These are phyloP conservation scores for Graphiopsis chlorocephala DNA, from an alignment of 2,329 filamentous ascomycete genomes.

Conservation along the genomic window DNA sequence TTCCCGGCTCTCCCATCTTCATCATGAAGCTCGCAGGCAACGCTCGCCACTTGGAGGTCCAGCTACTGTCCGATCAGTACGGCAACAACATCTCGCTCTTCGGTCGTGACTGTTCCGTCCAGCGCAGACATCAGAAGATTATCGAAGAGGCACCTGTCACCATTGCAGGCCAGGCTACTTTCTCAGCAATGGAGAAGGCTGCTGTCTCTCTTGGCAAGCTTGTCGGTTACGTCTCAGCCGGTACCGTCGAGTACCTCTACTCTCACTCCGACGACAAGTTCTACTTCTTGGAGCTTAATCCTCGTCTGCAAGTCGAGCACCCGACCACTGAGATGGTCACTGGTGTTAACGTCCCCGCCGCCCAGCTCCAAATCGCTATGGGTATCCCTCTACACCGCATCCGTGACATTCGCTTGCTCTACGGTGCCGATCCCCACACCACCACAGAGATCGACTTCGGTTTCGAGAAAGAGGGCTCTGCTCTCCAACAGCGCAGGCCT, in stretches of 20 bases:
- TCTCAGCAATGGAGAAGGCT: conserved; percentile 94
- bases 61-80: conserved; percentile 96
- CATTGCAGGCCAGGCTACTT: conserved; percentile 83
- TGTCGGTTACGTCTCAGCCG: conserved; percentile 96
- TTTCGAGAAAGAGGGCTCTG: conserved; percentile 82
- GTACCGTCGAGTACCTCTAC: conserved; percentile 98
- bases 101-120: conserved; percentile 96
- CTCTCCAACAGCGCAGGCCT: conserved; percentile 81
- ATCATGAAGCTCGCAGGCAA: conserved; percentile 99
- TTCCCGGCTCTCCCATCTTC: conserved; percentile 98
- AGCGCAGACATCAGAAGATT: conserved; percentile 98
- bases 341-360: conserved; percentile 93
- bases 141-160: conserved; percentile 98
- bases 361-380: conserved; percentile 98
- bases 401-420: conserved; percentile 91
- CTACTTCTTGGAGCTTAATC: conserved; percentile 98
- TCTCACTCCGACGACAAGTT: conserved; percentile 98
- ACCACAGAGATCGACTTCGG: conserved; percentile 91
- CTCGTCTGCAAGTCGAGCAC: conserved; percentile 98
- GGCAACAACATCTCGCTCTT: conserved; percentile 99
- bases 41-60: conserved; percentile 93
- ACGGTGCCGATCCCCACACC: conserved; percentile 89
- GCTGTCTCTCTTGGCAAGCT: conserved; percentile 90
- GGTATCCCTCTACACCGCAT: conserved; percentile 94
- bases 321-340: conserved; percentile 99